Conservation (phyloP, 2,329 filamentous ascomycete genomes). For the Trichoderma sp. region DNA sequence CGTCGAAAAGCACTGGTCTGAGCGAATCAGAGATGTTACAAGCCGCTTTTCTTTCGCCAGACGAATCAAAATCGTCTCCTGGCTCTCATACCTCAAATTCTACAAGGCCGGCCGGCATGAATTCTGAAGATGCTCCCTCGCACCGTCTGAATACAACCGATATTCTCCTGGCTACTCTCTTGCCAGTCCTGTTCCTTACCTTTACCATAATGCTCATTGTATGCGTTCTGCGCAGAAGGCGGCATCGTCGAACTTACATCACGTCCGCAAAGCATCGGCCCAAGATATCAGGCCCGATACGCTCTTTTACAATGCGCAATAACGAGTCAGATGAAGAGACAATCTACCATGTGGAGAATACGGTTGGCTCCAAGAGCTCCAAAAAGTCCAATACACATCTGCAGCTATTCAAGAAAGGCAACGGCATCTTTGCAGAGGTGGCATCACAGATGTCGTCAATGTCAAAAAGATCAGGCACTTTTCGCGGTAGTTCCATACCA, state of each 20-base stretch:
- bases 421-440: slow-evolving; percentile 35
- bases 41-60: slow-evolving; percentile 41
- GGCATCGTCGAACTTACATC: slow-evolving; percentile 36
- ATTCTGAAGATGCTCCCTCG: slow-evolving; percentile 28
- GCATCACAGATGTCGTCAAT: slow-evolving; percentile 34
- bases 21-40: slow-evolving; percentile 46
- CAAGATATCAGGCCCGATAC: slow-evolving; percentile 42
- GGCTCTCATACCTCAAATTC: slow-evolving; percentile 35
- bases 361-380: slow-evolving; percentile 21
- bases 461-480: slow-evolving; percentile 37
- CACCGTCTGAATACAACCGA: slow-evolving; percentile 39
- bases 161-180: slow-evolving; percentile 50
- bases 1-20: slow-evolving; percentile 41
- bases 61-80: slow-evolving; percentile 34
- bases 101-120: slow-evolving; percentile 31
- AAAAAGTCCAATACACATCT: slow-evolving; percentile 30
- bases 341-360: slow-evolving; percentile 34
- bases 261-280: slow-evolving; percentile 38
- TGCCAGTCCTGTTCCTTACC: slow-evolving; percentile 47
- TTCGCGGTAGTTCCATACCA: slow-evolving; percentile 33
- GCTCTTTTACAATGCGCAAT: slow-evolving; percentile 35
- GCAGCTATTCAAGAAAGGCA: slow-evolving; percentile 31
- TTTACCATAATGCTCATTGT: slow-evolving; percentile 42
- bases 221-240: slow-evolving; percentile 42
- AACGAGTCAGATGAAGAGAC: slow-evolving; percentile 36